Base-by-base conservation (phyloP, 352 stramenopile genomes). In the Thalassiosira livingstoniorum region DNA sequence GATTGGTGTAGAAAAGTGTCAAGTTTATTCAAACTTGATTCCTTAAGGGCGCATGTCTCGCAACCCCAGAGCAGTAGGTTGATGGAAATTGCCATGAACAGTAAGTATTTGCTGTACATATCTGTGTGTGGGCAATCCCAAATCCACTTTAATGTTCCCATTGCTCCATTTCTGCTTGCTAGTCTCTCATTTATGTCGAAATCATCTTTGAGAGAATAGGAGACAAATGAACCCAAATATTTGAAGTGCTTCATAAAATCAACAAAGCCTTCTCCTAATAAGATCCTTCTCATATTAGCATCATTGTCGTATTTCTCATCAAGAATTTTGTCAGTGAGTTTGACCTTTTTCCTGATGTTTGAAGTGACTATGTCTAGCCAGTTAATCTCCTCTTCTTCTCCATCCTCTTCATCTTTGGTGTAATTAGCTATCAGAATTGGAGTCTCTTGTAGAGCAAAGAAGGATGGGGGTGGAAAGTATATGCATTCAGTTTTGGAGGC, bases 51-150 rank as follows among this genome's bases (percentile, higher is more conserved):
- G 70, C 78, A 85, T 21, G 23, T 72, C 63, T 85, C 32, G 23
- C 70, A 85, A 61, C 70, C 70, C 70, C 69, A 81, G 5, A 85
- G 45, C 37, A 85, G 62, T 37, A 74, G 34, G 51, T 77, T 85
- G 53, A 70, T 42, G 0, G 64, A 35, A 23, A 81, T 77, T 23
- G 70, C 54, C 29, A 75, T 25, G 66, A 73, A 82, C 18, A 82
- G 34, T 32, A 58, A 39, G 31, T 73, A 23, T 65, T 77, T 76
- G 18, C 23, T 65, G 2, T 62, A 35, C 2, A 78, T 31, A 27
- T 70, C 42, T 4, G 45, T 54, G 5, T 47, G 47, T 21, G 11
- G 53, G 42, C 67, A 67, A 15, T 76, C 34, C 29, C 31, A 76
- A 5, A 76, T 45, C 23, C 47, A n/a, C 2, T 51, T 23, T 32